Base-by-base conservation (phyloP, 495 filamentous ascomycete genomes). In the Hyaloscypha variabilis region DNA sequence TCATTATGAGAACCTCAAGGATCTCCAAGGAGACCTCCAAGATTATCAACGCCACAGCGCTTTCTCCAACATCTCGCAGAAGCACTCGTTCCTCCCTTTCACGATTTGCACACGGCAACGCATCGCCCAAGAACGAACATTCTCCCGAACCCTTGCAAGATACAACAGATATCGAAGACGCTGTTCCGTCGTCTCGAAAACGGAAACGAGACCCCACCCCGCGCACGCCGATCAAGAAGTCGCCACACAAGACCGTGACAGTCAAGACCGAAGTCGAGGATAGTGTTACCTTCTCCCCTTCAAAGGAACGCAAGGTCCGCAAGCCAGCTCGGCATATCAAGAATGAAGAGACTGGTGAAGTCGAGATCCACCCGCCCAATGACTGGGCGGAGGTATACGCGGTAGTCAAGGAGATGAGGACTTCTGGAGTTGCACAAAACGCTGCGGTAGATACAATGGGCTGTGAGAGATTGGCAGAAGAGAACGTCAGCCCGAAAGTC, bases 381-480 rank as follows among this genome's bases (percentile, higher is more conserved):
- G 85, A 92, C 72, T 99, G 95, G 95, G 88, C 93, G 61, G 83
- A 88, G 28, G 87, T 97, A 58, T 99, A 97, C 76, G 76, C 82
- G 42, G 80, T 85, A 1, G 89, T 93, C 39, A 88, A 87, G 68
- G 83, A 85, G 70, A 97, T 97, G 92, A 88, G 95, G 2, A 81
- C 82, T 60, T 84, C 85, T 49, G 88, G 90, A n/a, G 81, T 83
- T 0, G 72, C 77, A 55, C 64, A 60, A 31, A 78, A 83, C 62
- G 95, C 95, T 4, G 91, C 94, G 1, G 95, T 99, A 1, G 95
- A 99, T 77, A 97, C 96, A 0, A 97, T 99, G 95, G 95, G 95
- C 23, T 99, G 95, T 73, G 92, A 94, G 66, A 85, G 88, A 17
- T 82, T 97, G 1, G 91, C 89, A 0, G 77, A 83, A 42, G 66